A percentile compares a stretch with the other conserved stretches of the same genome.
Conservation (phyloP, 805 yeast genomes). For the Saccharomycopsis vini region DNA sequence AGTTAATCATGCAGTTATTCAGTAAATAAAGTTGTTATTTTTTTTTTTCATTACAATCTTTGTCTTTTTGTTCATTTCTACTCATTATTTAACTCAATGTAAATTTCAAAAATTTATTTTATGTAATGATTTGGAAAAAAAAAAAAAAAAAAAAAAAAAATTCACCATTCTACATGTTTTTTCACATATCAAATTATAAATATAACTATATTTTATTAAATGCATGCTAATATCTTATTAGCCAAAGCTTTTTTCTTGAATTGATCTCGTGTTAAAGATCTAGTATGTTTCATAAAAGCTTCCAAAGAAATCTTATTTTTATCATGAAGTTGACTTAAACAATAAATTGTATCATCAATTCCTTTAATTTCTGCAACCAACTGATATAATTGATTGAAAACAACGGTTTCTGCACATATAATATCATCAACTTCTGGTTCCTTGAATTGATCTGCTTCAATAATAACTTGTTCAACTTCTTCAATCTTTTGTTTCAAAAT, state of each 20-base stretch:
- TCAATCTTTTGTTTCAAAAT: slow-evolving; percentile 26
- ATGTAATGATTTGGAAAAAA: too few species aligned
- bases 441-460: slow-evolving; percentile 26
- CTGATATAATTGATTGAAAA: slow-evolving; percentile 53
- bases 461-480: slow-evolving; percentile 25
- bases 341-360: slow-evolving; percentile 55
- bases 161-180: not conserved
- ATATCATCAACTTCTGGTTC: slow-evolving; percentile 34
- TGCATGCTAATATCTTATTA: slow-evolving; percentile 27
- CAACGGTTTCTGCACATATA: slow-evolving; percentile 43
- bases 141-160: not conserved
- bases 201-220: not conserved
- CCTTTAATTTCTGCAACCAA: slow-evolving; percentile 61
- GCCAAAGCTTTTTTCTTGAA: slow-evolving; percentile 43
- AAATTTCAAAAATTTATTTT: too few species aligned
- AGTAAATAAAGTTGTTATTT: too few species aligned
- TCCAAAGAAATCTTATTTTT: slow-evolving; percentile 33
- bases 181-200: too few species aligned
- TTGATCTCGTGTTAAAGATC: slow-evolving; percentile 57
- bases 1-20: slow-evolving; percentile 84
- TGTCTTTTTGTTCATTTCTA: too few species aligned
- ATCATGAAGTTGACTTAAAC: slow-evolving; percentile 49
- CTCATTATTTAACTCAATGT: too few species aligned
- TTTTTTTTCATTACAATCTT: too few species aligned
- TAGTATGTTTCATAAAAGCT: slow-evolving; percentile 29